Evolutionary conservation across 2,329 filamentous ascomycete species (phyloP).

Genomic region (Thelonectria blattea): DNA sequence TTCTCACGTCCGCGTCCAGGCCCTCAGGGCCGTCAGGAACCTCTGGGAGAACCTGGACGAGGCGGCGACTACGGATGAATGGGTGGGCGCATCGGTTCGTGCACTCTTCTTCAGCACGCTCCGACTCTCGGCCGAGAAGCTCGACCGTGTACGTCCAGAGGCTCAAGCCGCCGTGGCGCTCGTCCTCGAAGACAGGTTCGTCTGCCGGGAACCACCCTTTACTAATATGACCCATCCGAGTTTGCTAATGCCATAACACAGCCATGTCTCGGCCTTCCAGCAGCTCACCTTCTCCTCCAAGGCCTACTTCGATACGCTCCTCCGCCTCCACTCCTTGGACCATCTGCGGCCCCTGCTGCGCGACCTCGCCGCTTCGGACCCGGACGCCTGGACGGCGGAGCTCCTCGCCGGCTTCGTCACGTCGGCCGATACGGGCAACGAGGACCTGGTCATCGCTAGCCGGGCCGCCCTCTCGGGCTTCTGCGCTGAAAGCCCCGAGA

Average conservation of each 20-base stretch:
- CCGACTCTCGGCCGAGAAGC: constrained; percentile 83
- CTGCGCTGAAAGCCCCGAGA: constrained; percentile 49
- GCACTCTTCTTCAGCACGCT: constrained; percentile 58
- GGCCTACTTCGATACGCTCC: constrained; percentile 62
- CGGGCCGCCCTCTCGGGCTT: constrained; percentile 67
- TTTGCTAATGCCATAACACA: constrained; percentile 38
- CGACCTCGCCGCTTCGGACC: constrained; percentile 41
- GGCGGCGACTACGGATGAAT: constrained; percentile 16
- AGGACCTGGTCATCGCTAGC: constrained; percentile 73
- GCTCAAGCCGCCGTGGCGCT: constrained; percentile 62
- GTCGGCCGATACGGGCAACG: constrained; percentile 79
- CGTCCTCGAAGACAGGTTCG: constrained; percentile 54
- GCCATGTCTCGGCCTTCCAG: constrained; percentile 44
- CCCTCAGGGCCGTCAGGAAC: constrained; percentile 75
- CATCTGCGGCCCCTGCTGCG: constrained; percentile 47
- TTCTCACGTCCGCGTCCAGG: constrained; percentile 82
- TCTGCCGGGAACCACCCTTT: not conserved
- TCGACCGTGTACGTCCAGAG: constrained; percentile 81
- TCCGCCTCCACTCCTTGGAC: constrained; percentile 51
- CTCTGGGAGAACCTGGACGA: constrained; percentile 54
- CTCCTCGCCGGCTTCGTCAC: constrained; percentile 73
- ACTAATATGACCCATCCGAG: not conserved
- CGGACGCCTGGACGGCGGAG: constrained; percentile 52
- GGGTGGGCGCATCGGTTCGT: constrained; percentile 42
- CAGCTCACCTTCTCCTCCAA: constrained; percentile 62